Evolutionary conservation across 306 rosid species (phyloP), one percentile per base, ranked within the genome.

Genomic region (Bauhinia variegata): DNA sequence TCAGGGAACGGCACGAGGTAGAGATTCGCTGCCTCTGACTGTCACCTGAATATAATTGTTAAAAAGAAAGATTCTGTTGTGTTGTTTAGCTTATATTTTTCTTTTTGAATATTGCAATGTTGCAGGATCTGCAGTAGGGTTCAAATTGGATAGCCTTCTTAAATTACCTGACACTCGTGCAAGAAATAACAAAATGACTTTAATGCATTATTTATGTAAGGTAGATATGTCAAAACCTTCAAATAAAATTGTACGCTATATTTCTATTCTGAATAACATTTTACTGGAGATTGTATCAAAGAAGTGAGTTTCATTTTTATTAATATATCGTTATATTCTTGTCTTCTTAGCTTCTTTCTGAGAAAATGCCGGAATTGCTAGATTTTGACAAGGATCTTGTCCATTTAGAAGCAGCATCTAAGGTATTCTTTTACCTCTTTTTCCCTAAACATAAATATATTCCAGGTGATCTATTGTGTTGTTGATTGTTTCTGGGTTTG

Each of bases 141-240:
- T 93, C 84, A 93, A 93, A 75, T 84, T 93, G 88, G 98, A 93
- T 77, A 93, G 98, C 75, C 97, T 93, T 75, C 98, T 93, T 65
- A 93, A 93, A 74, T 82, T 93, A 79, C 88, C 98, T 54, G 97
- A 93, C 67, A 93, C 98, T 43, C 98, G 97, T 53, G 98, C 98
- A 70, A 93, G 88, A 83, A 93, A 93, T 81, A 93, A 89, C 86
- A 93, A 89, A 78, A 93, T 93, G 98, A 93, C 98, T 69, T 83
- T 93, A 72, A 89, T 93, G 98, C 98, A 93, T 85, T 93, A 93
- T 85, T 77, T 93, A 86, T 89, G 98, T 77, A 93, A 93, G 98
- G 98, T 93, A 83, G 44, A 55, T 50, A 60, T 61, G 38, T 46
- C 49, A 55, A 66, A 70, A 51, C 58, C 55, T 68, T 71, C 41